Conservation (phyloP, 225 moss, liverwort and hornwort genomes). For the Polytrichum formosum region DNA sequence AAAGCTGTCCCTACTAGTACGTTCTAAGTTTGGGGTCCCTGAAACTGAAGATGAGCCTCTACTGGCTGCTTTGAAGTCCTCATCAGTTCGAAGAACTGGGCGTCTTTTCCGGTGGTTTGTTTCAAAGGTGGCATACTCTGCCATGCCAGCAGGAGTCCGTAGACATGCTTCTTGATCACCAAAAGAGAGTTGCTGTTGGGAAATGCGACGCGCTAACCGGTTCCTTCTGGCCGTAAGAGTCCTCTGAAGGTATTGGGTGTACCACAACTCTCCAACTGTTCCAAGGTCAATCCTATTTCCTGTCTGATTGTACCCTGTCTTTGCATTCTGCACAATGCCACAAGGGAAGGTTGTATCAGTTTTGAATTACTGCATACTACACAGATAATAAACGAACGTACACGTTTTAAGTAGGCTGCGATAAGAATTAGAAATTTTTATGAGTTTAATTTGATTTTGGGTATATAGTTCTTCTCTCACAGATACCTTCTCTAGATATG, state of each 20-base stretch:
- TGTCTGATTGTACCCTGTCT: conserved; percentile 21
- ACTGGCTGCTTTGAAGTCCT: conserved; percentile 10
- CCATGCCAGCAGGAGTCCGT: conserved; percentile 69
- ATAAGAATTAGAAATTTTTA: no score
- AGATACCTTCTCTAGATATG: no score
- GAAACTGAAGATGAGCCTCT: not conserved
- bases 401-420: no score
- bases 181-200: conserved; percentile 68
- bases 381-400: no score
- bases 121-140: conserved; percentile 51
- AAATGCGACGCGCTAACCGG: conserved; percentile 56
- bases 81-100: conserved; percentile 33
- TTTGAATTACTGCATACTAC: no score
- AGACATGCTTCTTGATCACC: conserved; percentile 74
- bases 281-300: conserved; percentile 36
- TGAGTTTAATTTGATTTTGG: no score
- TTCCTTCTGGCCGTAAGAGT: conserved; percentile 62
- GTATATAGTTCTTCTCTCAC: no score
- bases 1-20: conserved; percentile 2
- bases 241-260: conserved; percentile 52
- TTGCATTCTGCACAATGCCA: conserved; percentile 10
- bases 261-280: conserved; percentile 62
- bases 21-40: not conserved
- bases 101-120: conserved; percentile 45
- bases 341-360: no score